These are phyloP conservation scores for Zygotorulaspora chibaensis DNA, from an alignment of 805 yeast genomes.

Conservation along the genomic window DNA sequence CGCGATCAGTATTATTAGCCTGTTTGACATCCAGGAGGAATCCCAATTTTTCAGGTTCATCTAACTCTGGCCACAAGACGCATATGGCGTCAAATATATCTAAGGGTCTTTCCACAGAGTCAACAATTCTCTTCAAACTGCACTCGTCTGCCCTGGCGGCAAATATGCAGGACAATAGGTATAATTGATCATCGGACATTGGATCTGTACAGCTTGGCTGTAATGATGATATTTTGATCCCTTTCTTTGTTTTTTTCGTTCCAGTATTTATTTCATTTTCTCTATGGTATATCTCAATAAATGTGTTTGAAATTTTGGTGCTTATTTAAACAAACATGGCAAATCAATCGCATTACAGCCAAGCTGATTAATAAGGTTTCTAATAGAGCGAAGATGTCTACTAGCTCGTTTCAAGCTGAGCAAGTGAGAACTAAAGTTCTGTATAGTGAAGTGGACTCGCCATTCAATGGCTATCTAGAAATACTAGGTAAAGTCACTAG, in stretches of 20 bases:
- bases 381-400: conserved; percentile 1
- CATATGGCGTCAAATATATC: conserved; percentile 22
- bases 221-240: too few species aligned
- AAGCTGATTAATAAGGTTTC: too few species aligned
- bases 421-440: conserved; percentile 24
- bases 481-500: conserved; percentile 18
- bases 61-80: conserved; percentile 33
- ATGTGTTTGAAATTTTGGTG: background rate
- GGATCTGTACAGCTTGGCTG: too few species aligned
- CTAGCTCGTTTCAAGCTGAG: conserved; percentile 14
- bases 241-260: too few species aligned
- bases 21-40: conserved; percentile 10
- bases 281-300: too few species aligned
- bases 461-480: conserved; percentile 26
- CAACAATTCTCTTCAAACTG: conserved; percentile 9
- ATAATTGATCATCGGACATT: conserved; percentile 23
- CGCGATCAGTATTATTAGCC: conserved; percentile 4
- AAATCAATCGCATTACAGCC: background rate
- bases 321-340: background rate
- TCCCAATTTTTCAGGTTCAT: conserved; percentile 21
- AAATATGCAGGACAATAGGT: conserved; percentile 23
- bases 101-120: conserved; percentile 9
- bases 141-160: conserved; percentile 23
- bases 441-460: conserved; percentile 26
- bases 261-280: too few species aligned